These are phyloP conservation scores for Chlorokybus atmophyticus DNA, from an alignment of 139 green algal species.

Conservation along the genomic window DNA sequence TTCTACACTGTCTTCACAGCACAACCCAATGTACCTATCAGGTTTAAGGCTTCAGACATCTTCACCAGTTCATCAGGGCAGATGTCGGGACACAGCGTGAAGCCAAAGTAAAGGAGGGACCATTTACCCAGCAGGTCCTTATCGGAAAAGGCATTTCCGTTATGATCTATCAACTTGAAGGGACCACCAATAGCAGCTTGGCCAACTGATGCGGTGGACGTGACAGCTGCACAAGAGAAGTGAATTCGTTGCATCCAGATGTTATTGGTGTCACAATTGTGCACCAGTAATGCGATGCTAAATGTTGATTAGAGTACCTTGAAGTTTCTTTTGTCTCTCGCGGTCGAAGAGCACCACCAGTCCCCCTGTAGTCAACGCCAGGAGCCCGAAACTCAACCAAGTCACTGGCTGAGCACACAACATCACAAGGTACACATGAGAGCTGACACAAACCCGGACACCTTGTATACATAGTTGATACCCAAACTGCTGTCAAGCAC, in stretches of 20 bases:
- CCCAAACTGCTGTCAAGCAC: no score
- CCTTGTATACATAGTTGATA: no score
- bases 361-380: conserved; percentile 17
- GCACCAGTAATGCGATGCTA: background rate
- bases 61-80: conserved; percentile 97
- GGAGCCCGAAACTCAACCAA: conserved; percentile 21
- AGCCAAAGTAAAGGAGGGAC: conserved; percentile 93
- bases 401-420: conserved; percentile 30
- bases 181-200: conserved; percentile 76
- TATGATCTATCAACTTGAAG: conserved; percentile 67
- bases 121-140: conserved; percentile 72
- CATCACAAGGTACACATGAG: no score
- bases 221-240: conserved; percentile 1
- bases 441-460: no score
- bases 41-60: conserved; percentile 43
- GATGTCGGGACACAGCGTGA: conserved; percentile 96
- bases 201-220: conserved; percentile 33
- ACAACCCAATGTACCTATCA: conserved; percentile 12
- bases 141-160: conserved; percentile 62
- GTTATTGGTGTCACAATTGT: background rate
- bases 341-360: conserved; percentile 21
- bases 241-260: background rate
- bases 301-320: conserved; percentile 8
- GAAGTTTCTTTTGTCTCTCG: conserved; percentile 11
- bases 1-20: no score